These are phyloP conservation scores for Cercospora citrullina DNA, from an alignment of 2,329 filamentous ascomycete genomes.

Conservation along the genomic window DNA sequence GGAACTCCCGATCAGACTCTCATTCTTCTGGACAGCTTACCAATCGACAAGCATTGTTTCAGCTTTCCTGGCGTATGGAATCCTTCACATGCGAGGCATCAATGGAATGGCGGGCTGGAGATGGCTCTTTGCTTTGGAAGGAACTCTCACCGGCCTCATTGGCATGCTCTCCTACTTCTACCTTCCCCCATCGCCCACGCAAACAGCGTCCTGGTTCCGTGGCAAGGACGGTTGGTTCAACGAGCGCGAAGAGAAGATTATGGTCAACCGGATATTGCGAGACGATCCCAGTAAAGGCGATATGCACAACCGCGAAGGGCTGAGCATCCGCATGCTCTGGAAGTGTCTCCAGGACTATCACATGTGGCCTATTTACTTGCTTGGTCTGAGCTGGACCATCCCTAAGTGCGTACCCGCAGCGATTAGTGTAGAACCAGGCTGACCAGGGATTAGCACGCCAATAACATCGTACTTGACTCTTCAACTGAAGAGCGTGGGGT, in stretches of 20 bases:
- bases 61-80: conserved; percentile 58
- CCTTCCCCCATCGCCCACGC: conserved; percentile 61
- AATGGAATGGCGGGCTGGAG: conserved; percentile 55
- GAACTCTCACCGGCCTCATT: conserved; percentile 54
- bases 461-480: conserved; percentile 45
- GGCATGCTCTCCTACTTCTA: conserved; percentile 57
- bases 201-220: conserved; percentile 62
- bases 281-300: conserved; percentile 62
- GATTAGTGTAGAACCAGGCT: background rate
- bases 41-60: conserved; percentile 58
- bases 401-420: conserved; percentile 26
- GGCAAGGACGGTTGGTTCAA: conserved; percentile 63
- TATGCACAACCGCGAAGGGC: conserved; percentile 59
- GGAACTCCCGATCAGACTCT: conserved; percentile 68
- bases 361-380: conserved; percentile 58
- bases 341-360: conserved; percentile 56
- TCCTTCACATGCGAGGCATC: conserved; percentile 49
- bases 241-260: conserved; percentile 62
- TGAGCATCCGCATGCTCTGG: conserved; percentile 53
- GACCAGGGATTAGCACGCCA: conserved; percentile 28
- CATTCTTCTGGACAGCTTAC: conserved; percentile 69
- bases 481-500: conserved; percentile 43
- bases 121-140: conserved; percentile 60
- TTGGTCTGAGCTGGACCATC: conserved; percentile 49
- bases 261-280: conserved; percentile 62